phyloP scores from a whole-genome alignment of 2,329 filamentous ascomycete species.

The Tolypocladium ovalisporum region DNA sequence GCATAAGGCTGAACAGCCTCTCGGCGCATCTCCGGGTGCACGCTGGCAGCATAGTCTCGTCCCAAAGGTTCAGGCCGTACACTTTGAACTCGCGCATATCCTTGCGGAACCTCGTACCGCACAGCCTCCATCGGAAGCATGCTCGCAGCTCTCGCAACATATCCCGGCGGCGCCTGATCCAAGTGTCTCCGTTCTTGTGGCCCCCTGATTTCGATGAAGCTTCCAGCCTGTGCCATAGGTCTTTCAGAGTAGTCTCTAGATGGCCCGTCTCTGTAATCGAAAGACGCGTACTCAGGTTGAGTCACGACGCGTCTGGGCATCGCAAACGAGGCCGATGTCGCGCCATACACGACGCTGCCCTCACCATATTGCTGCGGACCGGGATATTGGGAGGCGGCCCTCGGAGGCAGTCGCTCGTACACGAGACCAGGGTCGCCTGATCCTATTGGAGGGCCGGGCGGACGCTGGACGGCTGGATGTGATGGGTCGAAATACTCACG shows the following conservation, averaged over 20 bases:
- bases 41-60: slow-evolving; percentile 16
- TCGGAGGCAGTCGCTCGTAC: slow-evolving; percentile 53
- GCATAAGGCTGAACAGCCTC: slow-evolving; percentile 20
- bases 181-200: slow-evolving; percentile 27
- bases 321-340: slow-evolving; percentile 37
- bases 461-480: slow-evolving; percentile 35
- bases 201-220: slow-evolving; percentile 37
- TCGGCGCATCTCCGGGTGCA: slow-evolving; percentile 16
- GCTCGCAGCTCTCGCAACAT: slow-evolving; percentile 44
- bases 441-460: slow-evolving; percentile 36
- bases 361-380: slow-evolving; percentile 37
- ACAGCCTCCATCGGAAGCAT: slow-evolving; percentile 40
- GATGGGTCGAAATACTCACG: slow-evolving; percentile 60
- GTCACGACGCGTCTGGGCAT: slow-evolving; percentile 48
- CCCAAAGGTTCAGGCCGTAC: slow-evolving; percentile 23
- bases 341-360: slow-evolving; percentile 36
- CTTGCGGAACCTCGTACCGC: slow-evolving; percentile 28
- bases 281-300: slow-evolving; percentile 46
- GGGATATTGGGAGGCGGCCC: slow-evolving; percentile 39
- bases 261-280: slow-evolving; percentile 41
- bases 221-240: slow-evolving; percentile 29
- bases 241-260: slow-evolving; percentile 47
- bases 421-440: slow-evolving; percentile 42
- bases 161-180: slow-evolving; percentile 40
- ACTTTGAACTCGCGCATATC: slow-evolving; percentile 34